A percentile compares a stretch with the other conserved stretches of the same genome.
phyloP scores from a whole-genome alignment of 2,329 filamentous ascomycete genomes.

The Rutstroemia sydowiana region DNA sequence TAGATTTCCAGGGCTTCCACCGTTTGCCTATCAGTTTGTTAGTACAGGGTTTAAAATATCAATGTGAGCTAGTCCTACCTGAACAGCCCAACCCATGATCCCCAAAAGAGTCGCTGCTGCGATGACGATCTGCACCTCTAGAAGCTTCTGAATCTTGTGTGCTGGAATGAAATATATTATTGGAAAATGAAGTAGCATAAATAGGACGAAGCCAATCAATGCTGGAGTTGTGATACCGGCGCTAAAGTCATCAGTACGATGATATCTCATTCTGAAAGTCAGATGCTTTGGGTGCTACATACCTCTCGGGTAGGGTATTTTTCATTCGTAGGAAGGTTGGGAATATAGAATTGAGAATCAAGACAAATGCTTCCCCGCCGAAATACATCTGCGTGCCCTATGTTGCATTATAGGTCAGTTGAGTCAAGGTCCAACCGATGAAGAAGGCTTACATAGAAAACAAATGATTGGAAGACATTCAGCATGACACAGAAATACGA shows the following conservation, averaged over 20 bases:
- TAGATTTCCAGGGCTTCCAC: neutral
- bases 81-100: neutral
- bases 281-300: conserved; percentile 31
- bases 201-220: conserved; percentile 34
- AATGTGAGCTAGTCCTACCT: neutral
- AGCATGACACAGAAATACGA: neutral
- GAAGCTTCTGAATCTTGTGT: neutral
- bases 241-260: conserved; percentile 31
- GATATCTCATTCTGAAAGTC: conserved; percentile 32
- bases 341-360: conserved; percentile 29
- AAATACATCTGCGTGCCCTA: neutral
- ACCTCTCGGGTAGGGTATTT: conserved; percentile 30
- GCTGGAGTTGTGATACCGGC: conserved; percentile 32
- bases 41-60: neutral
- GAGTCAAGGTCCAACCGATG: neutral
- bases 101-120: neutral
- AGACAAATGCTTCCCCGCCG: neutral
- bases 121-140: neutral
- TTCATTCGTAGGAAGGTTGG: conserved; percentile 31
- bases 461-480: neutral
- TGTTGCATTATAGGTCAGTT: neutral
- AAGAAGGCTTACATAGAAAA: neutral
- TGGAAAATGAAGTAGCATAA: neutral
- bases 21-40: neutral
- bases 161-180: neutral